Evolutionary conservation across 2,329 filamentous ascomycete genomes (phyloP).

Genomic region (Hypoxylon sp.): DNA sequence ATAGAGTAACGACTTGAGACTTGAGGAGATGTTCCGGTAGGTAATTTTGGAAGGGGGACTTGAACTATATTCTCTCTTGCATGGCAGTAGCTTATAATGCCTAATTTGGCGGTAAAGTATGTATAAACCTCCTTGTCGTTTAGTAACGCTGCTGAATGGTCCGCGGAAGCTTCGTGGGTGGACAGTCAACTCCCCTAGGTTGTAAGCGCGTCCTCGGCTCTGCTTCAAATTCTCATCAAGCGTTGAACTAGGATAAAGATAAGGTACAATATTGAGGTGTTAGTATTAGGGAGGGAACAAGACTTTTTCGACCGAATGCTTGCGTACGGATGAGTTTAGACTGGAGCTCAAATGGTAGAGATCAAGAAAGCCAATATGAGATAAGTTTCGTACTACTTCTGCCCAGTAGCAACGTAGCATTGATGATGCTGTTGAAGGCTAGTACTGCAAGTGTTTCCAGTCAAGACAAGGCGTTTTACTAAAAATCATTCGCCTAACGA

Average conservation of each 20-base stretch:
- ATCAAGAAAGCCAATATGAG: background rate
- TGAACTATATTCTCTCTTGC: background rate
- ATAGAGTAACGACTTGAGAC: background rate
- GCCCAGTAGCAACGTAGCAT: background rate
- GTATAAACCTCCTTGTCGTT: background rate
- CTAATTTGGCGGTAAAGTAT: background rate
- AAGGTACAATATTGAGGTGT: background rate
- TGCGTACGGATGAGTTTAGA: background rate
- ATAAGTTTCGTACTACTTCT: background rate
- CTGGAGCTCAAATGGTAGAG: background rate
- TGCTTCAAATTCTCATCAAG: background rate
- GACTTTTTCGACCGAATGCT: too few relatives aligned
- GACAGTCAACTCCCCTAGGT: background rate
- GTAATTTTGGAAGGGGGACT: background rate
- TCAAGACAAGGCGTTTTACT: background rate
- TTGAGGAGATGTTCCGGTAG: background rate
- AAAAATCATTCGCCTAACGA: too few relatives aligned
- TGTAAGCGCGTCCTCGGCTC: background rate
- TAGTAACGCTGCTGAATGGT: background rate
- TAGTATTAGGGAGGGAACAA: background rate
- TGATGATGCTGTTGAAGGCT: background rate
- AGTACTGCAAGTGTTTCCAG: background rate
- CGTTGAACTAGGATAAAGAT: background rate
- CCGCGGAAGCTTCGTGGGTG: background rate
- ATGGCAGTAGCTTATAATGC: background rate